phyloP scores from a whole-genome alignment of 441 rosid genomes.

The Bocquillonia castaneifolia region DNA sequence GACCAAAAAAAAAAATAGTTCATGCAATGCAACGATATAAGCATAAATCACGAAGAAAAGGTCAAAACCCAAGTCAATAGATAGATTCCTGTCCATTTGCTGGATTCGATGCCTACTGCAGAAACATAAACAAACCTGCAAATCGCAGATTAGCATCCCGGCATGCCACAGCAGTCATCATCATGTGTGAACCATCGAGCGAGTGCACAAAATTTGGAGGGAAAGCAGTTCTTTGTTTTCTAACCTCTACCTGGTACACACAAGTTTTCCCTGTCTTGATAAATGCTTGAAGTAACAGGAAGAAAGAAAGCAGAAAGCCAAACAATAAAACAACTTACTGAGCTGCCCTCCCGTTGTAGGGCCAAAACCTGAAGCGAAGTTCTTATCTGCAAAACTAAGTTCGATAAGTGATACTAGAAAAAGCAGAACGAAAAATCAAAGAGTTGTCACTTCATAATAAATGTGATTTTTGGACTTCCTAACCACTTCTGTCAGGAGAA shows the following conservation, averaged over 20 bases:
- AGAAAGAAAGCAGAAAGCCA: slow-evolving; percentile 9
- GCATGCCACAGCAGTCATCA: slow-evolving; percentile 99
- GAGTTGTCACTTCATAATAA: neutral
- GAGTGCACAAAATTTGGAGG: slow-evolving; percentile 98
- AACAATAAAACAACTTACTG: slow-evolving; percentile 42
- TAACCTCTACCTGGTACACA: slow-evolving; percentile 60
- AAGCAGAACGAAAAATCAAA: neutral
- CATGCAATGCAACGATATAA: neutral
- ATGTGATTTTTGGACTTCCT: neutral
- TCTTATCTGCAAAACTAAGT: slow-evolving; percentile 54
- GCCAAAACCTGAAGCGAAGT: slow-evolving; percentile 92
- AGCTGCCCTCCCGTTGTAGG: slow-evolving; percentile 73
- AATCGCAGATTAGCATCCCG: slow-evolving; percentile 75
- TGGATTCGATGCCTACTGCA: slow-evolving; percentile 1
- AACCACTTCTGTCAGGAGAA: neutral
- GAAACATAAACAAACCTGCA: slow-evolving; percentile 55
- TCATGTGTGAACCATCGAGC: slow-evolving; percentile 95
- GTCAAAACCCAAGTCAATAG: neutral
- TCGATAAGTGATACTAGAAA: slow-evolving; percentile 16
- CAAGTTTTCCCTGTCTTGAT: neutral
- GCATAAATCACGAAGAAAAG: neutral
- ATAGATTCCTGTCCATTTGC: neutral
- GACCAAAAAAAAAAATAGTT: neutral
- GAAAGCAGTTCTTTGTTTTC: slow-evolving; percentile 91
- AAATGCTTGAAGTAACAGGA: slow-evolving; percentile 10